A percentile compares a stretch with the other conserved stretches of the same genome.
These are phyloP conservation scores for Solanum chacoense DNA, from an alignment of 305 asterid genomes.

Conservation along the genomic window DNA sequence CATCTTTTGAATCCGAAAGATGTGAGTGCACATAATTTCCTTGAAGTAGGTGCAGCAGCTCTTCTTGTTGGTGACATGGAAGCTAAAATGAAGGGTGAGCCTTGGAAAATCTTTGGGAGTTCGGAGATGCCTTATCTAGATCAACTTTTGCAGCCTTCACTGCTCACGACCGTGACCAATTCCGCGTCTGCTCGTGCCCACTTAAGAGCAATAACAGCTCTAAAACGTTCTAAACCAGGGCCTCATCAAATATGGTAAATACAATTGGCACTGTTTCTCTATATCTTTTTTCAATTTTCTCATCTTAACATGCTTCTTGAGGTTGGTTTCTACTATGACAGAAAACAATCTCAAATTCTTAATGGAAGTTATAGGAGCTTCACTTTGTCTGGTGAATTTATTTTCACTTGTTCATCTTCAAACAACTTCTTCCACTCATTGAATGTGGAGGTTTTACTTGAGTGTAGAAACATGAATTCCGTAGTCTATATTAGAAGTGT, in stretches of 20 bases:
- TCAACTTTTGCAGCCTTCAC: slow-evolving; percentile 91
- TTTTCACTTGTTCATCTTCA: not conserved
- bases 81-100: slow-evolving; percentile 85
- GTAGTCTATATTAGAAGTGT: not conserved
- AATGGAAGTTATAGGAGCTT: not conserved
- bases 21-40: slow-evolving; percentile 57
- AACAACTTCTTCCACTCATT: not conserved
- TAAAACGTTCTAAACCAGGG: slow-evolving; percentile 80
- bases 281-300: not conserved
- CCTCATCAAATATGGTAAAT: slow-evolving; percentile 71
- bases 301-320: not conserved
- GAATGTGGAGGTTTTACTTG: not conserved
- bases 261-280: not conserved
- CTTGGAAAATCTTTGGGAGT: slow-evolving; percentile 78
- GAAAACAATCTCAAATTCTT: not conserved
- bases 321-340: not conserved
- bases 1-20: slow-evolving; percentile 68
- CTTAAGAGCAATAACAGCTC: slow-evolving; percentile 91
- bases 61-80: slow-evolving; percentile 98
- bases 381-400: not conserved
- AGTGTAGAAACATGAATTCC: not conserved
- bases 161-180: slow-evolving; percentile 96
- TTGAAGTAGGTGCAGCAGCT: slow-evolving; percentile 99
- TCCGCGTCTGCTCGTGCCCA: slow-evolving; percentile 89
- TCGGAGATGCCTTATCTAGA: slow-evolving; percentile 91